phyloP scores from a whole-genome alignment of 768 basidiomycete genomes.

The Rhodosporidiobolus sp. region DNA sequence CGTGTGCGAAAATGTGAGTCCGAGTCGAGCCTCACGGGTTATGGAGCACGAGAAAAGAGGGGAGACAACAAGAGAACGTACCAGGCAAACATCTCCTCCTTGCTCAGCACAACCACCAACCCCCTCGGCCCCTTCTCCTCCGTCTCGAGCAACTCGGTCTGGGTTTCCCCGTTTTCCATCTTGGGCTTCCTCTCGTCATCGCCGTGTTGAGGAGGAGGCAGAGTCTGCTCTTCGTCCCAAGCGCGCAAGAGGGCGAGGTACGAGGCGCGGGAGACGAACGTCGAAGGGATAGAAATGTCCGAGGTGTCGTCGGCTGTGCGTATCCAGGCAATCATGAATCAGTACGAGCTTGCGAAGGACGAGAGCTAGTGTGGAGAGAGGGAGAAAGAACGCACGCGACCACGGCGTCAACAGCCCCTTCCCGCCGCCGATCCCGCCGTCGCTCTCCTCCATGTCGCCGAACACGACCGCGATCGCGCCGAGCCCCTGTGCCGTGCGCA shows the following conservation, averaged over 20 bases:
- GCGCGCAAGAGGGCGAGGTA: conserved; percentile 59
- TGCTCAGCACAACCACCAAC: conserved; percentile 47
- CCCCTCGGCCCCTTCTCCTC: conserved; percentile 8
- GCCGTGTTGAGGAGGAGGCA: no score
- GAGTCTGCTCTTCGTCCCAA: conserved; percentile 31
- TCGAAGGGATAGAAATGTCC: conserved; percentile 76
- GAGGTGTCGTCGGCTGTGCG: conserved; percentile 64
- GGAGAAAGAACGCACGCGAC: conserved; percentile 65
- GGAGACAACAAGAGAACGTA: conserved; percentile 51
- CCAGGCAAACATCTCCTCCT: conserved; percentile 68
- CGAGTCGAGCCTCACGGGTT: background rate
- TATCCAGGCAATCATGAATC: background rate
- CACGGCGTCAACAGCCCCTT: conserved; percentile 78
- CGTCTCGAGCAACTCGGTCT: conserved; percentile 8
- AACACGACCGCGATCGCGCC: conserved; percentile 90
- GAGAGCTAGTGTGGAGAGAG: conserved; percentile 10
- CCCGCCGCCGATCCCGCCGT: conserved; percentile 64
- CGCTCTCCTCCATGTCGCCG: conserved; percentile 65
- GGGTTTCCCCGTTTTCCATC: conserved; percentile 23
- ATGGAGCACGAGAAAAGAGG: conserved; percentile 58
- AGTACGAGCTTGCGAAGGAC: background rate
- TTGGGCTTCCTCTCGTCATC: conserved; percentile 52
- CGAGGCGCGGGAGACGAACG: conserved; percentile 81
- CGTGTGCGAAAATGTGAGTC: conserved; percentile 10
- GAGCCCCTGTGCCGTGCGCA: conserved; percentile 60